Percentiles rank a stretch among this genome's conserved stretches.
Conservation (phyloP, 345 rosid species). For the Leavenworthia alabamica region DNA sequence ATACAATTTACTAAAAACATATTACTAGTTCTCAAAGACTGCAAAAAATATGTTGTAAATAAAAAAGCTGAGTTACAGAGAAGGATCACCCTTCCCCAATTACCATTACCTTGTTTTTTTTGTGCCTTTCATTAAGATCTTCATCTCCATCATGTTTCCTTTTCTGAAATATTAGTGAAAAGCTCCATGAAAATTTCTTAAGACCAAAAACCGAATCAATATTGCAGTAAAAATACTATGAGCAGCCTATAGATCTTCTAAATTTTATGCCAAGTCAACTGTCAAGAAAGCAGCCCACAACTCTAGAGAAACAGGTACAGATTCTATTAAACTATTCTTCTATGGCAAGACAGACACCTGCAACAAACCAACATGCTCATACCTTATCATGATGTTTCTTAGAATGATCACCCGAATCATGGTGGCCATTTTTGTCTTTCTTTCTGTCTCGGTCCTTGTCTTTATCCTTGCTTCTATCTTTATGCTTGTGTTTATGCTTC, state of each 20-base stretch:
- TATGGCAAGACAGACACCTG: background rate
- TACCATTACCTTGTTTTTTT: slow-evolving; percentile 97
- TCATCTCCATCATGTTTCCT: slow-evolving; percentile 95
- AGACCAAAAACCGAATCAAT: background rate
- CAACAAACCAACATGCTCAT: slow-evolving; percentile 24
- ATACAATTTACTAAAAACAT: background rate
- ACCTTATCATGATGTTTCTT: slow-evolving; percentile 93
- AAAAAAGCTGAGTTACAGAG: too few species aligned
- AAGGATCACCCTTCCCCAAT: too few species aligned
- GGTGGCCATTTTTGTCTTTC: slow-evolving; percentile 77
- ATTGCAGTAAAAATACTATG: background rate
- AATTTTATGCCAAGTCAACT: background rate
- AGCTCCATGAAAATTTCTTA: background rate
- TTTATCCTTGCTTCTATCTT: slow-evolving; percentile 77
- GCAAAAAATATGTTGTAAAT: background rate
- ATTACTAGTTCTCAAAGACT: background rate
- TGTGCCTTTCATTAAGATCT: slow-evolving; percentile 76
- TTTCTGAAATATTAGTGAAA: slow-evolving; percentile 54
- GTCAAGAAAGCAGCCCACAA: background rate
- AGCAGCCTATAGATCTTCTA: slow-evolving; percentile 10
- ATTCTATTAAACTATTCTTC: background rate
- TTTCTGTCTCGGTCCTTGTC: slow-evolving; percentile 71
- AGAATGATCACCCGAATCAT: slow-evolving; percentile 70
- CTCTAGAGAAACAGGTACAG: background rate
- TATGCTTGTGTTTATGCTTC: slow-evolving; percentile 82